phyloP scores from a whole-genome alignment of 495 filamentous ascomycete species.

The Hamigera avellanea region DNA sequence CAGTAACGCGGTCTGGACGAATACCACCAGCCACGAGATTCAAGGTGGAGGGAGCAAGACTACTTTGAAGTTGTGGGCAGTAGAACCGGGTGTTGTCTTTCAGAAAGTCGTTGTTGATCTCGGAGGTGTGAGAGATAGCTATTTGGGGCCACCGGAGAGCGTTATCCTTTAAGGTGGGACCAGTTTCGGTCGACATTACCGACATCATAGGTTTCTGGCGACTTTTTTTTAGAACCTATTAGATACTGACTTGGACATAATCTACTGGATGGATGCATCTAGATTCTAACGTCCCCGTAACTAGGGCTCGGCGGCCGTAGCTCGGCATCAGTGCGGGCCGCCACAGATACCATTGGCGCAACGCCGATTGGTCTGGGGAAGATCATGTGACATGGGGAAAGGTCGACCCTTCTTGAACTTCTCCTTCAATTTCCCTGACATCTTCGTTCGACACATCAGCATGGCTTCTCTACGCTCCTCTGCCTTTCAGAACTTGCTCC shows the following conservation, averaged over 20 bases:
- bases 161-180: too few species aligned
- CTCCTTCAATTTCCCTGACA: constrained; percentile 52
- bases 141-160: constrained; percentile 61
- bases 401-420: constrained; percentile 29
- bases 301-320: too few species aligned
- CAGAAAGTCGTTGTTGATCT: constrained; percentile 59
- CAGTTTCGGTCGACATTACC: too few species aligned
- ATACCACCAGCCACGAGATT: constrained; percentile 37
- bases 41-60: constrained; percentile 37
- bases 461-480: constrained; percentile 26
- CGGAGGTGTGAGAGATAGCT: constrained; percentile 53
- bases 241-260: too few species aligned
- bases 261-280: too few species aligned
- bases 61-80: constrained; percentile 47
- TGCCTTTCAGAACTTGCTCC: constrained; percentile 19
- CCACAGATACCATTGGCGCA: not conserved
- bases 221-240: too few species aligned
- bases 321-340: not conserved
- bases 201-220: too few species aligned
- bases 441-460: not conserved
- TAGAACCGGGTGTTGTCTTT: constrained; percentile 54
- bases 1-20: constrained; percentile 47
- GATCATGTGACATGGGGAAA: not conserved
- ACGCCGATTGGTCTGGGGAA: not conserved
- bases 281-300: too few species aligned